A percentile compares a stretch with the other conserved stretches of the same genome.
phyloP scores from a whole-genome alignment of 495 filamentous ascomycete genomes.

The Haplographium delicatum region DNA sequence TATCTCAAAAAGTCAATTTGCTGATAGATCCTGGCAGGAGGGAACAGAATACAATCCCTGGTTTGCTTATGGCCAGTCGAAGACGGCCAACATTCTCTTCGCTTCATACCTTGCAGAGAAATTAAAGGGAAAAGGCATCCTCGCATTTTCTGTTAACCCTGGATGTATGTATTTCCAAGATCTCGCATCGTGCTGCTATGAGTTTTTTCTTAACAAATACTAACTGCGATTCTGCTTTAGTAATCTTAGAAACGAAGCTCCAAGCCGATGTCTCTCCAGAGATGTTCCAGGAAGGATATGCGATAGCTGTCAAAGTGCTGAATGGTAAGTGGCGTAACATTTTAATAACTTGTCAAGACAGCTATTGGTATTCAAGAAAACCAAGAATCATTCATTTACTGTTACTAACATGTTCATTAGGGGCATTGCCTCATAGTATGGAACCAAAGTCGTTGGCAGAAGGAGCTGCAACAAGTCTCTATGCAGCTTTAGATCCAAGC shows the following conservation, averaged over 20 bases:
- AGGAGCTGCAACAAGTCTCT: constrained; percentile 15
- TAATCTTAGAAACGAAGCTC: background rate
- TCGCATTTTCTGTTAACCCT: constrained; percentile 15
- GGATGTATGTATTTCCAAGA: constrained; percentile 28
- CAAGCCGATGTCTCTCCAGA: background rate
- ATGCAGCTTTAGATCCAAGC: constrained; percentile 21
- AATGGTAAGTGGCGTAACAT: background rate
- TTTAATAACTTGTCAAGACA: background rate
- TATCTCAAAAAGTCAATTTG: too few species aligned
- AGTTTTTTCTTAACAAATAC: constrained; percentile 16
- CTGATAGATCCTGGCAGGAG: constrained; percentile 20
- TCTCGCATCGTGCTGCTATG: constrained; percentile 24
- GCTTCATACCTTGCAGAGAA: constrained; percentile 37
- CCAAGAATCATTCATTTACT: background rate
- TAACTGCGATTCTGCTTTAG: background rate
- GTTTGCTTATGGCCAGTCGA: constrained; percentile 48
- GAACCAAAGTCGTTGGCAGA: constrained; percentile 14
- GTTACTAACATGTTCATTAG: too few species aligned
- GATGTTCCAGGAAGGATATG: background rate
- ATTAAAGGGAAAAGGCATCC: constrained; percentile 24
- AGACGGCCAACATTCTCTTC: constrained; percentile 55
- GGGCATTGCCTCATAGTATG: too few species aligned
- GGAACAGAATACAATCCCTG: constrained; percentile 23
- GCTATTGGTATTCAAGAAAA: background rate
- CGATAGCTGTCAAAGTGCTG: background rate